phyloP scores from a whole-genome alignment of 371 early-diverging fungal genomes.

The Thermomucor indicae-seudaticae region DNA sequence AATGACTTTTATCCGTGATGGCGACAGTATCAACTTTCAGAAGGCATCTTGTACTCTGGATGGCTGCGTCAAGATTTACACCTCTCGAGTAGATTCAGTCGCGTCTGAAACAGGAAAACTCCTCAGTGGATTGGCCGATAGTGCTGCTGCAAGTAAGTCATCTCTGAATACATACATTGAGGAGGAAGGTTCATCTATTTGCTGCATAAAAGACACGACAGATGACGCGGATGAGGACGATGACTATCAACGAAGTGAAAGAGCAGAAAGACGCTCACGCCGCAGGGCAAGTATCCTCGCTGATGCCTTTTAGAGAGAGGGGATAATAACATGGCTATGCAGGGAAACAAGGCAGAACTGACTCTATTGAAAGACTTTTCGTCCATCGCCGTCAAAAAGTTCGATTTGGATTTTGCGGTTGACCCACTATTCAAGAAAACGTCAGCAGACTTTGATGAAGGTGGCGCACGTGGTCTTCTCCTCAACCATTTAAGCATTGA shows the following conservation, averaged over 20 bases:
- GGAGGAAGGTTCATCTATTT: neutral
- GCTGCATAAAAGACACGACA: conserved; percentile 7
- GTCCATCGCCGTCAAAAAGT: conserved; percentile 76
- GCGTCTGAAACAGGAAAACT: conserved; percentile 94
- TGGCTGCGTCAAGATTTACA: conserved; percentile 99
- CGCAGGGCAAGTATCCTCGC: conserved; percentile 26
- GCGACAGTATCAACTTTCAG: conserved; percentile 98
- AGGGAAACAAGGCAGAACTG: conserved; percentile 48
- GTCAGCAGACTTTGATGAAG: conserved; percentile 97
- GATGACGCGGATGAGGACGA: conserved; percentile 45
- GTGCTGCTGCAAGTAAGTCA: conserved; percentile 52
- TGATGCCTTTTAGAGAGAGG: neutral
- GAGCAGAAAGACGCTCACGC: conserved; percentile 30
- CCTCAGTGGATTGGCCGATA: conserved; percentile 81
- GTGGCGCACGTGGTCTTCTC: conserved; percentile 92
- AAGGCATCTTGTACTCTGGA: conserved; percentile 99
- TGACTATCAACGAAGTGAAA: conserved; percentile 43
- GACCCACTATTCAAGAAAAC: conserved; percentile 98
- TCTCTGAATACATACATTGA: neutral
- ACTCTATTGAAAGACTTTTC: conserved; percentile 83
- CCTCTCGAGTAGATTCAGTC: conserved; percentile 98
- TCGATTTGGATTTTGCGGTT: conserved; percentile 89
- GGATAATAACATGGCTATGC: neutral
- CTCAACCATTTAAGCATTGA: conserved; percentile 84
- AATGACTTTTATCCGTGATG: conserved; percentile 90